A percentile compares a stretch with the other conserved stretches of the same genome.
Evolutionary conservation across 805 yeast species (phyloP).

Genomic region (Candida berthetii): DNA sequence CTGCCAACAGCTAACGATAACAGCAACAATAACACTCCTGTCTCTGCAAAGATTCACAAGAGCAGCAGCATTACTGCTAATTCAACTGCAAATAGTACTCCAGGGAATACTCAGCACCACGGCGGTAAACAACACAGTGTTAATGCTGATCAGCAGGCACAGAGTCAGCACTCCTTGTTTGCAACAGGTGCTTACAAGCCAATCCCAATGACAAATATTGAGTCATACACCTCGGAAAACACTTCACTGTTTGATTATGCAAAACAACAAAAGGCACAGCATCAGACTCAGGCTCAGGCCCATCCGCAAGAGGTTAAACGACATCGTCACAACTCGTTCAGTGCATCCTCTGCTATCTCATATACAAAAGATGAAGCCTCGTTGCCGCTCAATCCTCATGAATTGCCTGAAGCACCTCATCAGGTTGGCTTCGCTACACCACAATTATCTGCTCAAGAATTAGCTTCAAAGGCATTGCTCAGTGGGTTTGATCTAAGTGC

Average conservation of each 20-base stretch:
- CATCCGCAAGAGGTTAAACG: constrained; percentile 14
- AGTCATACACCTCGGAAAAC: background rate
- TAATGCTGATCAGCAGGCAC: too few species aligned
- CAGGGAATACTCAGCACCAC: too few species aligned
- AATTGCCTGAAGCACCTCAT: constrained; percentile 42
- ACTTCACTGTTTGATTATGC: constrained; percentile 18
- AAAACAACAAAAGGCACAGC: constrained; percentile 8
- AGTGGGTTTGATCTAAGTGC: constrained; percentile 32
- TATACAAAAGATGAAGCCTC: constrained; percentile 16
- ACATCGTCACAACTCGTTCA: constrained; percentile 36
- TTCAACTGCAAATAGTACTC: too few species aligned
- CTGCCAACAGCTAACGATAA: constrained; percentile 22
- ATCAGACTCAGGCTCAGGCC: background rate
- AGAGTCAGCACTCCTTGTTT: too few species aligned
- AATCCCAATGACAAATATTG: background rate
- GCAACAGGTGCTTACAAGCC: too few species aligned
- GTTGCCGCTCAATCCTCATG: constrained; percentile 3
- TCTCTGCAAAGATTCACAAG: too few species aligned
- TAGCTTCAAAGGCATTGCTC: constrained; percentile 24
- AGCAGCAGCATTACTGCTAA: background rate
- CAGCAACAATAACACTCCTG: background rate
- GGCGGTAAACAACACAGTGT: too few species aligned
- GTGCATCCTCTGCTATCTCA: constrained; percentile 33
- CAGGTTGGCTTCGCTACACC: constrained; percentile 84
- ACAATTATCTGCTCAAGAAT: constrained; percentile 49